Percentiles rank a stretch among this genome's conserved stretches.
These are phyloP conservation scores for Boletus rex-veris DNA, from an alignment of 768 basidiomycete species.

Conservation along the genomic window DNA sequence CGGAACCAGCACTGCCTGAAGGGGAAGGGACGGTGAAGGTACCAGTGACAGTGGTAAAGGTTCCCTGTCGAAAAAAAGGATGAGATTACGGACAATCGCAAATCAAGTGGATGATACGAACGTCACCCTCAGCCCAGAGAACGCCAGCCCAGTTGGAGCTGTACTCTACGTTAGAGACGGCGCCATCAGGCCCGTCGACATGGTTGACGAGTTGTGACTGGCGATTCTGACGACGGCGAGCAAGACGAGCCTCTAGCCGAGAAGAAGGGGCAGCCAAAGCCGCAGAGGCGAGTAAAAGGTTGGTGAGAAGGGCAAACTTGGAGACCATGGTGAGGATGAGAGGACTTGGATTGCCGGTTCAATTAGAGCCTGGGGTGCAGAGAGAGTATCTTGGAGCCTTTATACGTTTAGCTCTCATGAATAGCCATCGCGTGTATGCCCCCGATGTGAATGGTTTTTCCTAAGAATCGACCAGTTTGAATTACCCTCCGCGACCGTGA, in stretches of 20 bases:
- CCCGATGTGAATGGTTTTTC: no score
- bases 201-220: conserved; percentile 11
- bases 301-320: conserved; percentile 12
- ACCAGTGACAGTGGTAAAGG: conserved; percentile 18
- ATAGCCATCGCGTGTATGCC: not conserved
- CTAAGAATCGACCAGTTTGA: not conserved
- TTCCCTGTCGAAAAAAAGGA: conserved; percentile 8
- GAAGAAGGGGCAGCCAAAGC: conserved; percentile 18
- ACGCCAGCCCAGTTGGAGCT: conserved; percentile 21
- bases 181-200: not conserved
- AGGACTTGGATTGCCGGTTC: not conserved
- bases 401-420: conserved; percentile 13
- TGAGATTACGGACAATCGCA: not conserved
- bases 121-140: conserved; percentile 4
- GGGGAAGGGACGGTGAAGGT: conserved; percentile 20
- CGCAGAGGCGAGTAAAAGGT: conserved; percentile 17
- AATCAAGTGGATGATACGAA: not conserved
- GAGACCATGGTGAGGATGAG: conserved; percentile 15
- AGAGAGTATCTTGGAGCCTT: not conserved
- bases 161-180: conserved; percentile 10
- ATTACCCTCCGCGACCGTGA: not conserved
- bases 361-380: not conserved
- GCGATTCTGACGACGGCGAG: conserved; percentile 12
- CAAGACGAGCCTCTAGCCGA: conserved; percentile 6
- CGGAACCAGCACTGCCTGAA: conserved; percentile 2